These are phyloP conservation scores for Avena sativa DNA, from an alignment of 176 grass and related monocot species.

Conservation along the genomic window DNA sequence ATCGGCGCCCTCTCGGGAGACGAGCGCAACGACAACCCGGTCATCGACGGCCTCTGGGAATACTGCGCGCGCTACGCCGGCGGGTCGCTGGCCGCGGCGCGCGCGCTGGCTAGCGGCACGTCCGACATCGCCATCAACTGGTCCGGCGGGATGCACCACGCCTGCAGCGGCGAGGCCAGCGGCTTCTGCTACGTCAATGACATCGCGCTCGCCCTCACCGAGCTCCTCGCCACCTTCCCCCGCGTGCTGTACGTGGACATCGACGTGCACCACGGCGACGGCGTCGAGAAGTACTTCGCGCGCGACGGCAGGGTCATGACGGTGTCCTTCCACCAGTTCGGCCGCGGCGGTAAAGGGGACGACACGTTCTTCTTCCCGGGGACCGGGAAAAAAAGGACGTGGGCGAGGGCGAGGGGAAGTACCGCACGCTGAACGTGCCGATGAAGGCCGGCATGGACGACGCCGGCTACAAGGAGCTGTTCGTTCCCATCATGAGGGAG, in stretches of 20 bases:
- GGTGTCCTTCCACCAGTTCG: conserved; percentile 68
- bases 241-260: conserved; percentile 89
- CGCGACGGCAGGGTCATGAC: conserved; percentile 61
- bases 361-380: conserved; percentile 51
- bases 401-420: conserved; percentile 27
- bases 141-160: conserved; percentile 71
- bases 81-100: conserved; percentile 53
- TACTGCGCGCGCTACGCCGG: conserved; percentile 65
- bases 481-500: not conserved
- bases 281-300: conserved; percentile 63
- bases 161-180: conserved; percentile 47
- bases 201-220: conserved; percentile 64
- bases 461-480: conserved; percentile 30
- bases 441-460: conserved; percentile 64
- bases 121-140: conserved; percentile 73
- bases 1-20: not conserved
- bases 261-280: conserved; percentile 87
- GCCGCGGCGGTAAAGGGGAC: fast-evolving
- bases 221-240: conserved; percentile 47
- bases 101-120: conserved; percentile 38
- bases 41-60: conserved; percentile 50
- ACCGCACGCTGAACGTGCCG: conserved; percentile 66
- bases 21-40: conserved; percentile 48
- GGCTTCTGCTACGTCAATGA: conserved; percentile 81
- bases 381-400: conserved; percentile 44